Evolutionary conservation across 345 rosid genomes (phyloP).

Genomic region (Linum usitatissimum): DNA sequence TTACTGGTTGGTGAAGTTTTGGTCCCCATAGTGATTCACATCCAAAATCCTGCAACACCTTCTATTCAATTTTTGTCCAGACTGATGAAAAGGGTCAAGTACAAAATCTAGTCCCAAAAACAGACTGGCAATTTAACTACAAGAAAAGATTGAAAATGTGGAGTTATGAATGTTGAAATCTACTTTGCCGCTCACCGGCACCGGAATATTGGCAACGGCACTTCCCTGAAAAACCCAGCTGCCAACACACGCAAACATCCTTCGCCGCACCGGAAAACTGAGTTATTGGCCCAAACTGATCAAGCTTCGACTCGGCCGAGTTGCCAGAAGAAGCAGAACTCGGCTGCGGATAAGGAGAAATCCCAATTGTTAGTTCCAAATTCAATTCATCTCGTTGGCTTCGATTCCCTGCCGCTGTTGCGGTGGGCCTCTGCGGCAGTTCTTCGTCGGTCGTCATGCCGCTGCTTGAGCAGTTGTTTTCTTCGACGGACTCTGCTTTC

Average conservation of each 20-base stretch:
- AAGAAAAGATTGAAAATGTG: not conserved
- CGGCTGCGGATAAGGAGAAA: not conserved
- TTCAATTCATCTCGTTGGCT: slow-evolving; percentile 18
- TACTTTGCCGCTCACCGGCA: not conserved
- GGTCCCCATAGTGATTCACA: too few species aligned
- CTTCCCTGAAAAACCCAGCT: slow-evolving; percentile 31
- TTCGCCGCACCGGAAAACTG: slow-evolving; percentile 11
- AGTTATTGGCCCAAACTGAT: not conserved
- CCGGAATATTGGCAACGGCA: slow-evolving; percentile 25
- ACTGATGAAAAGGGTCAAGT: too few species aligned
- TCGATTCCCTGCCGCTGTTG: not conserved
- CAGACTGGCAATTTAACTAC: too few species aligned
- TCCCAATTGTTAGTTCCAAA: slow-evolving; percentile 45
- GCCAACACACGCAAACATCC: slow-evolving; percentile 39
- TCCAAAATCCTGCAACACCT: too few species aligned
- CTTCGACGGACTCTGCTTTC: slow-evolving; percentile 31
- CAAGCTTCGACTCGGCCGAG: slow-evolving; percentile 37
- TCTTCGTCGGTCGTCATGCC: slow-evolving; percentile 51
- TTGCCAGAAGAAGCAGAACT: slow-evolving; percentile 13
- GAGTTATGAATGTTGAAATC: not conserved
- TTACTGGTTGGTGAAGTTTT: too few species aligned
- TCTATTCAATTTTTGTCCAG: too few species aligned
- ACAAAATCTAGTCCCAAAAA: too few species aligned
- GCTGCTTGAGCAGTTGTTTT: slow-evolving; percentile 36
- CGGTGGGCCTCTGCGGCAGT: slow-evolving; percentile 10